These are phyloP conservation scores for Solanum infundibuliforme DNA, from an alignment of 257 asterid species.

Conservation along the genomic window DNA sequence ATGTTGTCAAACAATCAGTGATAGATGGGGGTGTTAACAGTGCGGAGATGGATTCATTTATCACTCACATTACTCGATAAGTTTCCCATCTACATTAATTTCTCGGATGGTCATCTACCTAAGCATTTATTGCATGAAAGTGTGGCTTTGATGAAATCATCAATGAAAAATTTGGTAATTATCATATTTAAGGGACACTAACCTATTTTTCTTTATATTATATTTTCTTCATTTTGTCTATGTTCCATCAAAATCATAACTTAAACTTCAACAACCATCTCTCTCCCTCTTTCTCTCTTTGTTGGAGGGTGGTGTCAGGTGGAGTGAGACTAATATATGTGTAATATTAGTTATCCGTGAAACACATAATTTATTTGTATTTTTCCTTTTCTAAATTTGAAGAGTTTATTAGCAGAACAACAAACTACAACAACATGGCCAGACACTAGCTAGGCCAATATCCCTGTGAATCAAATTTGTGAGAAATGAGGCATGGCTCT, in stretches of 20 bases:
- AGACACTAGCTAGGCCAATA: neutral
- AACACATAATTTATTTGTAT: neutral
- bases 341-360: neutral
- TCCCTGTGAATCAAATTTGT: neutral
- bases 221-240: neutral
- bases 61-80: neutral
- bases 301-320: neutral
- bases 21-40: neutral
- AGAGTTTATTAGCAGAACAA: neutral
- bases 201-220: neutral
- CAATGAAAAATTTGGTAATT: neutral
- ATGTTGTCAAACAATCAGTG: slow-evolving; percentile 4
- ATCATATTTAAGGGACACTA: neutral
- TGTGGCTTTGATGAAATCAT: neutral
- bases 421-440: neutral
- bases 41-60: neutral
- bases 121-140: neutral
- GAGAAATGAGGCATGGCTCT: neutral
- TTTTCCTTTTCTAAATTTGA: neutral
- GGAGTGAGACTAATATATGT: neutral
- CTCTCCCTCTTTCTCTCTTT: neutral
- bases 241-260: neutral
- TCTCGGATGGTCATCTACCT: neutral
- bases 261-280: neutral
- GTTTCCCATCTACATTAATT: neutral